phyloP scores from a whole-genome alignment of 805 yeast species.

The Wickerhamomyces alni region DNA sequence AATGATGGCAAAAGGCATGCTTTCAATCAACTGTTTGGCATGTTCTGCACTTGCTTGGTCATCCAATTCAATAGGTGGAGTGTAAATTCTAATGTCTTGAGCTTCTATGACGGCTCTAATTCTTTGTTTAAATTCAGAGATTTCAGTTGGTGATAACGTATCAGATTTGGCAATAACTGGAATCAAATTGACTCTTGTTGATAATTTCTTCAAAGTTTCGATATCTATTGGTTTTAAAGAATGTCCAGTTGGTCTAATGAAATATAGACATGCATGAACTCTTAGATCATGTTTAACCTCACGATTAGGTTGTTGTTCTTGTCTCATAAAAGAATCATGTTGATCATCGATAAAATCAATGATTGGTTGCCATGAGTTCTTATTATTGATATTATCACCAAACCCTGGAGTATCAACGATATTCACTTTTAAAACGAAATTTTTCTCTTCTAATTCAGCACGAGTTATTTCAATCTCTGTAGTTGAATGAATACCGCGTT shows the following conservation, averaged over 20 bases:
- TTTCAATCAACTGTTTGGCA: slow-evolving; percentile 70
- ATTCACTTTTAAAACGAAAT: slow-evolving; percentile 69
- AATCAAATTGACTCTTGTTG: slow-evolving; percentile 76
- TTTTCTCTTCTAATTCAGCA: slow-evolving; percentile 81
- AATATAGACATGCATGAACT: slow-evolving; percentile 87
- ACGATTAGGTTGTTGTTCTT: slow-evolving; percentile 88
- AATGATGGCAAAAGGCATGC: slow-evolving; percentile 83
- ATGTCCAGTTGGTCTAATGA: slow-evolving; percentile 88
- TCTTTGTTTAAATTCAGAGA: slow-evolving; percentile 34
- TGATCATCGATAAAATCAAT: slow-evolving; percentile 89
- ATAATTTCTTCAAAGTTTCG: slow-evolving; percentile 78
- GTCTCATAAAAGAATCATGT: slow-evolving; percentile 82
- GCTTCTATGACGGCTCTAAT: slow-evolving; percentile 79
- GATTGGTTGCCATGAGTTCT: slow-evolving; percentile 80
- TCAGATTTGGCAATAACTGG: slow-evolving; percentile 55
- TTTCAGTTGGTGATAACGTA: slow-evolving; percentile 21
- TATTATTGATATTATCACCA: slow-evolving; percentile 85
- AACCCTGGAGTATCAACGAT: slow-evolving; percentile 92
- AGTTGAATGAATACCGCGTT: slow-evolving; percentile 58
- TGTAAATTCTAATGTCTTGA: slow-evolving; percentile 76
- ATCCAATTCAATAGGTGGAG: slow-evolving; percentile 75
- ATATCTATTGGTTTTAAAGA: slow-evolving; percentile 83
- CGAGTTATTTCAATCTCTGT: slow-evolving; percentile 74
- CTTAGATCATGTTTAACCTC: slow-evolving; percentile 64
- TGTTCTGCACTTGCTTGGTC: slow-evolving; percentile 76